phyloP scores from a whole-genome alignment of 495 filamentous ascomycete genomes.

The Xanthoparmelia taractica region DNA sequence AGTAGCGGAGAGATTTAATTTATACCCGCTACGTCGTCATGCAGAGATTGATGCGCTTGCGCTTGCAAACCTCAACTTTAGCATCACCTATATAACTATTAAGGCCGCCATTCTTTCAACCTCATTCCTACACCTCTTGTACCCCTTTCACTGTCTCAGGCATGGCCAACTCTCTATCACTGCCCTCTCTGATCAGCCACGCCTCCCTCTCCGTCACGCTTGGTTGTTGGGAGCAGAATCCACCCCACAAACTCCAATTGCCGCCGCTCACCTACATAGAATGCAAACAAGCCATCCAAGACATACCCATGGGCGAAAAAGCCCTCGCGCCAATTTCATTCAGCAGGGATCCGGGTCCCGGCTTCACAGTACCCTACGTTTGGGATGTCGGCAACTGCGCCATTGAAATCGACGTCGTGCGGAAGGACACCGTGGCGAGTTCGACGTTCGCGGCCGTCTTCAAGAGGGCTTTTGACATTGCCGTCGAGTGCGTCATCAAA shows the following conservation, averaged over 20 bases:
- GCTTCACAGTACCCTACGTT: conserved; percentile 7
- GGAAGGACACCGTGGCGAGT: neutral
- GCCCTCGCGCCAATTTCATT: conserved; percentile 6
- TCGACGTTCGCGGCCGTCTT: conserved; percentile 8
- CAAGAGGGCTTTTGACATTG: neutral
- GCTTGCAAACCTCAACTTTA: neutral
- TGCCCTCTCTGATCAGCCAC: neutral
- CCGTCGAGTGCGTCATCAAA: conserved; percentile 1
- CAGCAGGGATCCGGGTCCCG: neutral
- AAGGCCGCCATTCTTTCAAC: neutral
- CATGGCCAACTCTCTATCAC: conserved; percentile 2
- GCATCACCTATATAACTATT: neutral
- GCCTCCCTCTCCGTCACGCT: conserved; percentile 1
- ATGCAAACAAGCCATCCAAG: conserved; percentile 3
- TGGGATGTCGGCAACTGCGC: neutral
- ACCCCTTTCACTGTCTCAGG: neutral
- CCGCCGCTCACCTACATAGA: neutral
- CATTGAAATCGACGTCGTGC: neutral
- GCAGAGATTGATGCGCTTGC: neutral
- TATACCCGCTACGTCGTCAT: neutral
- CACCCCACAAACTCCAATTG: neutral
- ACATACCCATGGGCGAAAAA: conserved; percentile 2
- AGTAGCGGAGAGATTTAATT: neutral
- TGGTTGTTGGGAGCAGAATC: neutral
- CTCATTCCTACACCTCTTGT: neutral